A percentile compares a stretch with the other conserved stretches of the same genome.
Evolutionary conservation across 306 rosid species (phyloP).

Genomic region (Fragaria iinumae): DNA sequence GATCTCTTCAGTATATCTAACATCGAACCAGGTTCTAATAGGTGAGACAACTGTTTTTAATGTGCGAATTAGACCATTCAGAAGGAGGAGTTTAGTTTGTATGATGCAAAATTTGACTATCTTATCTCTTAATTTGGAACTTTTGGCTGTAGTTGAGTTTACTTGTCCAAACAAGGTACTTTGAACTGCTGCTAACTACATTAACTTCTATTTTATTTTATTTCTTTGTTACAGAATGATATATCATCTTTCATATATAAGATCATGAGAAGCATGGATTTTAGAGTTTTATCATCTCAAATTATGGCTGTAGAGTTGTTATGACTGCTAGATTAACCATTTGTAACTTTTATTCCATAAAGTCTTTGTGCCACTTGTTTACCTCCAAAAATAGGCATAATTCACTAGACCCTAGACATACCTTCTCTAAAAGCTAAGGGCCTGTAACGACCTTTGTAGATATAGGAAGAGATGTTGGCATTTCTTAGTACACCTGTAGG

Average conservation of each 20-base stretch:
- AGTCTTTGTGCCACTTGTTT: neutral
- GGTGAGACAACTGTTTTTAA: constrained; percentile 30
- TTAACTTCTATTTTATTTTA: neutral
- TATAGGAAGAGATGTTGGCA: neutral
- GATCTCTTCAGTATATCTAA: constrained; percentile 83
- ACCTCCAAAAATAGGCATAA: neutral
- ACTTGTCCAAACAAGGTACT: neutral
- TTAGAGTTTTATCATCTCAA: neutral
- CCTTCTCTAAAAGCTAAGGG: neutral
- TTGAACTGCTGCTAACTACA: neutral
- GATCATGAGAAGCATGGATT: neutral
- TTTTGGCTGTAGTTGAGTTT: neutral
- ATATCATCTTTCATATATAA: neutral
- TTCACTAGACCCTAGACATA: neutral
- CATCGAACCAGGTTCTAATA: constrained; percentile 59
- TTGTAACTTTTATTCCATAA: neutral
- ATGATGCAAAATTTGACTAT: neutral
- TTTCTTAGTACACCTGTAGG: neutral
- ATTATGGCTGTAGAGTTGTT: neutral
- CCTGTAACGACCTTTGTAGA: neutral
- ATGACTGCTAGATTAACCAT: neutral
- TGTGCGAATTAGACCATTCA: neutral
- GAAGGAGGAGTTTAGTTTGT: neutral
- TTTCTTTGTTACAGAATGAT: neutral
- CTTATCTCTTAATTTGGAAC: neutral